A percentile compares a stretch with the other conserved stretches of the same genome.
Conservation (phyloP, 148 eudicot genomes). For the Spergularia bocconei region DNA sequence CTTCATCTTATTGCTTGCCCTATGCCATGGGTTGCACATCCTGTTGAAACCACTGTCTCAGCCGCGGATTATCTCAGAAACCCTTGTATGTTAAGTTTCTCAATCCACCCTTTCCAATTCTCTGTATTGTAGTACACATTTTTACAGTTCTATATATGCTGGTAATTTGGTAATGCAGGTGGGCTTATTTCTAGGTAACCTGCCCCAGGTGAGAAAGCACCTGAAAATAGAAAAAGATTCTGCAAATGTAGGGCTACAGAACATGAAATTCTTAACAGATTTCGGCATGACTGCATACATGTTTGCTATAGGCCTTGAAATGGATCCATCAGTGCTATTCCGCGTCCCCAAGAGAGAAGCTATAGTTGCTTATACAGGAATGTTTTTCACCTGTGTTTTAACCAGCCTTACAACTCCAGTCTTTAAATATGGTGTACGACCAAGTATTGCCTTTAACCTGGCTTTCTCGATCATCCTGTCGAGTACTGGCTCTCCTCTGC, state of each 20-base stretch:
- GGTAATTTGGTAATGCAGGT: constrained; percentile 45
- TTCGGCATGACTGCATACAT: constrained; percentile 80
- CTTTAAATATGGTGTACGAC: constrained; percentile 25
- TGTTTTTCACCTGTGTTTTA: constrained; percentile 57
- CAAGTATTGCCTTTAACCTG: constrained; percentile 35
- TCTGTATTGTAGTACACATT: too few relatives aligned
- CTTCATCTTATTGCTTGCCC: constrained; percentile 38
- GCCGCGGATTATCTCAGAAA: constrained; percentile 80
- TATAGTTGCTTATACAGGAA: constrained; percentile 55
- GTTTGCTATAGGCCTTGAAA: constrained; percentile 80
- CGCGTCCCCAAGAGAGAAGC: constrained; percentile 55
- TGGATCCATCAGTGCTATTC: constrained; percentile 52
- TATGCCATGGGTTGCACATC: constrained; percentile 59
- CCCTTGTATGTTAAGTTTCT: constrained; percentile 39
- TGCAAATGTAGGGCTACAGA: constrained; percentile 21
- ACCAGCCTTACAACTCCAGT: constrained; percentile 38
- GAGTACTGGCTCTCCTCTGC: constrained; percentile 72
- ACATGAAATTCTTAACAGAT: constrained; percentile 59
- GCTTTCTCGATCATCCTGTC: constrained; percentile 56
- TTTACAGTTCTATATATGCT: too few relatives aligned
- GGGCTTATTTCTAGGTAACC: constrained; percentile 56
- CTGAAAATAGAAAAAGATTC: constrained; percentile 2
- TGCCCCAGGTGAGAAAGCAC: constrained; percentile 18
- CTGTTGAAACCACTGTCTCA: constrained; percentile 59
- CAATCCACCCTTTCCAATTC: background rate